A percentile compares a stretch with the other conserved stretches of the same genome.
phyloP scores from a whole-genome alignment of 345 rosid genomes.

The Mercurialis annua region DNA sequence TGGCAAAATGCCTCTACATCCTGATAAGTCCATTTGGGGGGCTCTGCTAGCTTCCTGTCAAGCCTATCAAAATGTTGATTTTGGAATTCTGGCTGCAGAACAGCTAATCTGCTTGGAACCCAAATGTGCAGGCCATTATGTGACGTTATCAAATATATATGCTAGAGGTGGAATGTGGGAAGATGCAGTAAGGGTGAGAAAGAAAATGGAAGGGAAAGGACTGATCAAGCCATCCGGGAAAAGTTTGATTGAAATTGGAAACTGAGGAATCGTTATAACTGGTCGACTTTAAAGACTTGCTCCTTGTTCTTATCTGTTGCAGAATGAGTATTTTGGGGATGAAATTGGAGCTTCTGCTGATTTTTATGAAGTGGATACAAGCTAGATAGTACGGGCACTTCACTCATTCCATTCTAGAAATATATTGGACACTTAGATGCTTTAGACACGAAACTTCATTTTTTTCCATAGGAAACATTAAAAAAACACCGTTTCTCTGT shows the following conservation, averaged over 20 bases:
- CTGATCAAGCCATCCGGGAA: constrained; percentile 33
- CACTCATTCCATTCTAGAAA: too few species aligned
- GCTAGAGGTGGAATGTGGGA: constrained; percentile 42
- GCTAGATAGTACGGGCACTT: too few species aligned
- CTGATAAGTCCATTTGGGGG: constrained; percentile 38
- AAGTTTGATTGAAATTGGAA: constrained; percentile 31
- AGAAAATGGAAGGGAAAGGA: constrained; percentile 30
- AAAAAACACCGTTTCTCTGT: too few species aligned
- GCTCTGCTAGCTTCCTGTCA: constrained; percentile 34
- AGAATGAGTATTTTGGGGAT: too few species aligned
- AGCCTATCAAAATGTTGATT: constrained; percentile 31
- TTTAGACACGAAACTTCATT: too few species aligned
- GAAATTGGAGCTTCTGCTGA: too few species aligned
- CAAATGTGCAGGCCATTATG: constrained; percentile 34
- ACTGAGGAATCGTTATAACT: constrained; percentile 7
- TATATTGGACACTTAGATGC: too few species aligned
- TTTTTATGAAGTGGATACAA: too few species aligned
- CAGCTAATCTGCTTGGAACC: constrained; percentile 38
- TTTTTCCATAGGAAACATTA: too few species aligned
- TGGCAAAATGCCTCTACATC: constrained; percentile 31
- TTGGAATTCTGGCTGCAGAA: constrained; percentile 35
- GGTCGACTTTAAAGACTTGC: too few species aligned
- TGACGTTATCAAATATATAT: constrained; percentile 36
- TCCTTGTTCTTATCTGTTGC: too few species aligned
- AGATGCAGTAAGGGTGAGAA: constrained; percentile 33